Evolutionary conservation across 306 rosid genomes (phyloP), one percentile per base, ranked within the genome.

Genomic region (Citrullus mucosospermus): DNA sequence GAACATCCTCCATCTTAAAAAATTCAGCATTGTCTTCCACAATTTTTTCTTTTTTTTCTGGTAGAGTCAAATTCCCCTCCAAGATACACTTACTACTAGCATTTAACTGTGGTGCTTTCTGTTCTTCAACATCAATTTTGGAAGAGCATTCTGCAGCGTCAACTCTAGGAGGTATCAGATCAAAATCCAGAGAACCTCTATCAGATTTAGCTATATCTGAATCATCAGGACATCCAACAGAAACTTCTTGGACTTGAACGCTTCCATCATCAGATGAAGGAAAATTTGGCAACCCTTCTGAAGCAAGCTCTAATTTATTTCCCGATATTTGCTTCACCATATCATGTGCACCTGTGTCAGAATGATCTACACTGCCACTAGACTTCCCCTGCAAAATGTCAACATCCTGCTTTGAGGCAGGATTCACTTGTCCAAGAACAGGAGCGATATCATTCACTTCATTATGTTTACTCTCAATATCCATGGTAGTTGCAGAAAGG

Each of bases 51-150:
- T 32, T 17, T 13, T 66, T 36, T 41, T 41, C 69, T 9, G 71
- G 34, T 77, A 50, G 56, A 30, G 39, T 71, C 43, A 70, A 20
- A 41, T 71, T 80, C 17, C 75, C 77, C 38, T 44, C n/a, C 16
- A 9, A 76, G 34, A 82, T 75, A 6, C 25, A 48, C 55, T 65
- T 48, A 44, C 43, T 78, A 72, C 13, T 12, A 38, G 66, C 60
- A 59, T 22, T 76, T 41, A 36, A 71, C 30, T 53, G 77, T 25
- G 78, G 58, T 66, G 60, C 12, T 39, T 57, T 75, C 36, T 73
- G 17, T 32, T 60, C 80, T 77, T 28, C 86, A 76, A 71, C 78
- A 78, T n/a, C n/a, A 69, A 61, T 76, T 76, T 76, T 77, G 34
- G 46, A 9, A 39, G 69, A 73, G 85, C 82, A 46, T 43, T 51